Percentiles rank a stretch among this genome's conserved stretches.
Evolutionary conservation across 192 early-diverging fungal genomes (phyloP).

Genomic region (Coemansia sp.): DNA sequence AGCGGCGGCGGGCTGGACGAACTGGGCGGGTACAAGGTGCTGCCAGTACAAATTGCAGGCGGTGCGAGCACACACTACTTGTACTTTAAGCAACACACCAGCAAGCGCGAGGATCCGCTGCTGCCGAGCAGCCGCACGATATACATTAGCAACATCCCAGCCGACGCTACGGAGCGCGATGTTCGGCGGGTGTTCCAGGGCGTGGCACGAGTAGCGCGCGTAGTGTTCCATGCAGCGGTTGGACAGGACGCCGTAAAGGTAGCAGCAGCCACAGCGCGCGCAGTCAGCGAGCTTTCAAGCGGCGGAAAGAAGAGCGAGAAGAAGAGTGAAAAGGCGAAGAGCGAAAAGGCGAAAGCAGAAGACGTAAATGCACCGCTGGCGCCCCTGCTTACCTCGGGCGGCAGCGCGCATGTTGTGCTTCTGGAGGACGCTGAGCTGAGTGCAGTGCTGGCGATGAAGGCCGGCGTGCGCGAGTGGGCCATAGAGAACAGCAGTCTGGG

Average conservation of each 20-base stretch:
- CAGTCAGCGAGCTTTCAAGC: slow-evolving; percentile 48
- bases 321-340: slow-evolving; percentile 29
- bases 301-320: too few relatives aligned
- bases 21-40: slow-evolving; percentile 59
- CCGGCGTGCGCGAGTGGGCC: slow-evolving; percentile 44
- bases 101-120: slow-evolving; percentile 43
- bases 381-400: slow-evolving; percentile 57
- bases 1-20: slow-evolving; percentile 42
- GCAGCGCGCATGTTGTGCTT: slow-evolving; percentile 74
- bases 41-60: slow-evolving; percentile 53
- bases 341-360: slow-evolving; percentile 24
- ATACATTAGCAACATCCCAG: slow-evolving; percentile 71
- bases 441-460: slow-evolving; percentile 66
- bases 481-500: slow-evolving; percentile 31
- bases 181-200: slow-evolving; percentile 66
- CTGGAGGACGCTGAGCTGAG: slow-evolving; percentile 66
- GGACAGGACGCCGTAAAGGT: slow-evolving; percentile 34
- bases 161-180: slow-evolving; percentile 68
- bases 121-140: slow-evolving; percentile 66
- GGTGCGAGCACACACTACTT: slow-evolving; percentile 50
- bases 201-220: slow-evolving; percentile 55
- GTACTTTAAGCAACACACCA: slow-evolving; percentile 62
- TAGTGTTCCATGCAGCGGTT: slow-evolving; percentile 59
- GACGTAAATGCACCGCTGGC: slow-evolving; percentile 31
- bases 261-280: slow-evolving; percentile 22